Percentiles rank a stretch among this genome's conserved stretches.
Conservation (phyloP, 2,329 filamentous ascomycete genomes). For the Colletotrichum tamarilloi region DNA sequence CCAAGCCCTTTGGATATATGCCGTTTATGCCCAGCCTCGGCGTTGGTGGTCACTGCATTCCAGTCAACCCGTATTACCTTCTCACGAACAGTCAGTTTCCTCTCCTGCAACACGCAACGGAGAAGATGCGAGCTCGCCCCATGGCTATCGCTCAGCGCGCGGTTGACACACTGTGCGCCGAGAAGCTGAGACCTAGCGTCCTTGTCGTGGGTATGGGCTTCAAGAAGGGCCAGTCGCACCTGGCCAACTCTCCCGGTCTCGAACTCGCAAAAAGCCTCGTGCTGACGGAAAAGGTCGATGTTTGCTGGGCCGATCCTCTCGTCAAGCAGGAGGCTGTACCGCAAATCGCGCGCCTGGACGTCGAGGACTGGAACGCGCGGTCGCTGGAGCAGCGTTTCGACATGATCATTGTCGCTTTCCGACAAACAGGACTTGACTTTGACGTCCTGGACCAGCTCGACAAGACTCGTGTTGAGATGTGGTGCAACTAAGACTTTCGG, state of each 20-base stretch:
- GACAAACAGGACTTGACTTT: conserved; percentile 56
- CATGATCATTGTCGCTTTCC: conserved; percentile 56
- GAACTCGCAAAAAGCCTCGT: conserved; percentile 52
- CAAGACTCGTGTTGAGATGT: conserved; percentile 50
- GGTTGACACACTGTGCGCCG: conserved; percentile 44
- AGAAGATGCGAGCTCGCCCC: conserved; percentile 56
- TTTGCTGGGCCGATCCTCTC: conserved; percentile 56
- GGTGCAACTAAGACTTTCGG: conserved; percentile 43
- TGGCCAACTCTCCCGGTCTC: conserved; percentile 60
- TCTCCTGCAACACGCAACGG: conserved; percentile 55
- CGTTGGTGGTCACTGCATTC: conserved; percentile 67
- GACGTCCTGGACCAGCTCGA: conserved; percentile 48
- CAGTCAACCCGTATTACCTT: conserved; percentile 65
- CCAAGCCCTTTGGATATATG: conserved; percentile 65
- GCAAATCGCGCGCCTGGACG: conserved; percentile 50
- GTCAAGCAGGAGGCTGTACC: conserved; percentile 54
- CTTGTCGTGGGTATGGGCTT: conserved; percentile 62
- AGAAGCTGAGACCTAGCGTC: conserved; percentile 43
- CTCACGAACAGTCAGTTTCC: conserved; percentile 60
- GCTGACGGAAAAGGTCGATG: conserved; percentile 50
- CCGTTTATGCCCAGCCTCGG: conserved; percentile 59
- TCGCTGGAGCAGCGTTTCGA: conserved; percentile 51
- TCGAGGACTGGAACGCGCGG: conserved; percentile 50
- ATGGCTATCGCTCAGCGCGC: conserved; percentile 49
- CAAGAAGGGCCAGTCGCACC: conserved; percentile 59